Conservation (phyloP, 441 rosid species). For the Pelargonium fulgidum region DNA sequence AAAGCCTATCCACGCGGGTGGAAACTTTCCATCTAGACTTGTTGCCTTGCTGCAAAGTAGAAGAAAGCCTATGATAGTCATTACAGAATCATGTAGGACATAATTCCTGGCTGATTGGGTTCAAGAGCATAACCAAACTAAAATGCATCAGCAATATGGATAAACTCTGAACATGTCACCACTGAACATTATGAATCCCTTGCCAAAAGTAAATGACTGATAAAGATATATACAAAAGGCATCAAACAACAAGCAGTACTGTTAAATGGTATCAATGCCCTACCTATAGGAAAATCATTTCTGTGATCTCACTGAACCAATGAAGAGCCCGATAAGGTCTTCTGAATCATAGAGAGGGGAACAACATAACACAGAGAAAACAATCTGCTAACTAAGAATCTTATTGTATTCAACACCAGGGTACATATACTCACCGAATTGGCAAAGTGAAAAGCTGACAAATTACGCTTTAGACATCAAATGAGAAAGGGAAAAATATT, state of each 20-base stretch:
- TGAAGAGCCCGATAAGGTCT: too few relatives aligned
- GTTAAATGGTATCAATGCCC: too few relatives aligned
- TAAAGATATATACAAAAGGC: background rate
- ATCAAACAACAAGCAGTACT: too few relatives aligned
- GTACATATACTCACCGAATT: background rate
- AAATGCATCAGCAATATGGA: constrained; percentile 1
- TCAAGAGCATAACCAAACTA: constrained; percentile 1
- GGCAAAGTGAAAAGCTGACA: background rate
- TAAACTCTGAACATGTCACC: background rate
- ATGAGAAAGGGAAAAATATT: background rate
- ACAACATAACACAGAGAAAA: too few relatives aligned
- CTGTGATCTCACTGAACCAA: too few relatives aligned
- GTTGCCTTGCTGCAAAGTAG: constrained; percentile 72
- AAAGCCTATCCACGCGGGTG: constrained; percentile 88
- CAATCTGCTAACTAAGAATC: too few relatives aligned
- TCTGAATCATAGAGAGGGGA: too few relatives aligned
- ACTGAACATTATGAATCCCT: background rate
- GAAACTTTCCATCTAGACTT: constrained; percentile 64
- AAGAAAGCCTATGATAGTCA: constrained; percentile 15
- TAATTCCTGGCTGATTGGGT: background rate
- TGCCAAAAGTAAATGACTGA: background rate
- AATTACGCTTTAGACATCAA: background rate
- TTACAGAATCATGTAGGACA: constrained; percentile 1
- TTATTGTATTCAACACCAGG: too few relatives aligned
- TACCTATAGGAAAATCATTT: too few relatives aligned